Base-by-base conservation (phyloP, 345 rosid species). In the Euphorbia peplus region DNA sequence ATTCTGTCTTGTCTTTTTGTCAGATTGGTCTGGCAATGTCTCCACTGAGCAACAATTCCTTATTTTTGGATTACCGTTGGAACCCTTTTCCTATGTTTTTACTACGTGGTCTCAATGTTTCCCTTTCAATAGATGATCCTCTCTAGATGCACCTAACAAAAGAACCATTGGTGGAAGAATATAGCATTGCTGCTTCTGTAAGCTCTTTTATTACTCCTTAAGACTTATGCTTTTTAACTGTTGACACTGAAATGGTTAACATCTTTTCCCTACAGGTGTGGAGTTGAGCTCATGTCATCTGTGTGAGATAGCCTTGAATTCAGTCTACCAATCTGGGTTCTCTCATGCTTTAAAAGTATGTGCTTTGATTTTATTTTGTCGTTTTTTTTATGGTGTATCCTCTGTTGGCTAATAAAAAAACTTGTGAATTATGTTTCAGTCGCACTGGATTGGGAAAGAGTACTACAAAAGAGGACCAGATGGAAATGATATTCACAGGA, bases 11-110 rank as follows among this genome's bases (percentile, higher is more conserved):
- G 29, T 76, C n/a, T 48, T 60, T 70, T 75, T 80, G 65, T 73
- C 86, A 95, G 99, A 90, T 95, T 39, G 99, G 98, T 55, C 81
- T 95, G 79, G 98, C 98, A 41, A 88, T 95, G 98, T 95, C 99
- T 75, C 99, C 99, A 75, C 86, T 92, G 78, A 95, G 98, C 93
- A 95, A 95, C 87, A 95, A 95, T 79, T 92, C 98, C 60, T 75
- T 95, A 75, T 95, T 95, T 79, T 79, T 95, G 58, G 99, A 95
- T 77, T 95, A 95, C 73, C 99, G 92, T 76, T 70, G 97, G 60
- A 95, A 92, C 76, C 98, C 99, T 1, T 84, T 95, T 51, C 98
- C 96, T 22, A 78, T 82, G 80, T 95, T 95, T 81, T 95, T 95
- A 84, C 81, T 86, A 26, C 87, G 98, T 25, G 99, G 99, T 37